A percentile compares a stretch with the other conserved stretches of the same genome.
Conservation (phyloP, 192 early-diverging fungal species). For the Polychytrium aggregatum region DNA sequence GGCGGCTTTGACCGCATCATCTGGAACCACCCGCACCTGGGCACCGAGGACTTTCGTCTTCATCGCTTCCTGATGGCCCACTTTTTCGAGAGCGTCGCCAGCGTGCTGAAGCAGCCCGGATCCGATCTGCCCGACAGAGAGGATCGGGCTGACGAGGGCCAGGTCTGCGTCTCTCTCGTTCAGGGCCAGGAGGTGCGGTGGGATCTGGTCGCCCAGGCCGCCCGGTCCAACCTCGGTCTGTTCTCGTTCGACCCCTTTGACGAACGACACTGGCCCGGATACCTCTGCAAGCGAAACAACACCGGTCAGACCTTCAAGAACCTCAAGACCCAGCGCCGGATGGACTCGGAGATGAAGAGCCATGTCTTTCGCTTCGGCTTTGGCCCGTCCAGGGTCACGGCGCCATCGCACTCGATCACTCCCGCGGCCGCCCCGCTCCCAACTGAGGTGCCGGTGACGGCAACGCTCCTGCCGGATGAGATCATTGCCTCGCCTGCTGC, state of each 20-base stretch:
- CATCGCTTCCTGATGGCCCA: slow-evolving; percentile 48
- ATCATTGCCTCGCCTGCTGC: too few relatives aligned
- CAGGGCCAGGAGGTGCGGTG: slow-evolving; percentile 42
- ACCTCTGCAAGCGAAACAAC: slow-evolving; percentile 42
- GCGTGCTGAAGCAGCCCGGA: slow-evolving; percentile 10
- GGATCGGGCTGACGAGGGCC: not conserved
- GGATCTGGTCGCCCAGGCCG: slow-evolving; percentile 31
- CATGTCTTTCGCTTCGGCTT: slow-evolving; percentile 25
- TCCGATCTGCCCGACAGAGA: slow-evolving; percentile 1
- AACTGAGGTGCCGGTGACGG: too few relatives aligned
- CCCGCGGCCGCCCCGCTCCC: too few relatives aligned
- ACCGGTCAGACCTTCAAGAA: slow-evolving; percentile 44
- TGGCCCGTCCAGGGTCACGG: too few relatives aligned
- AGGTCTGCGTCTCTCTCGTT: slow-evolving; percentile 32
- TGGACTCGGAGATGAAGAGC: slow-evolving; percentile 31
- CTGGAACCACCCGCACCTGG: slow-evolving; percentile 52
- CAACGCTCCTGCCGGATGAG: too few relatives aligned
- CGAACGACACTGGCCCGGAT: slow-evolving; percentile 34
- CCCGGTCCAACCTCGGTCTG: slow-evolving; percentile 17
- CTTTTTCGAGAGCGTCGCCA: slow-evolving; percentile 29
- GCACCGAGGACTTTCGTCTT: slow-evolving; percentile 46
- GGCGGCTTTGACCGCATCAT: slow-evolving; percentile 24
- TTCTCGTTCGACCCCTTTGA: slow-evolving; percentile 19
- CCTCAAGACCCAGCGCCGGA: slow-evolving; percentile 25
- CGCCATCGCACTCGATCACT: too few relatives aligned